Conservation (phyloP, 805 yeast genomes). For the Citeromyces matritensis region DNA sequence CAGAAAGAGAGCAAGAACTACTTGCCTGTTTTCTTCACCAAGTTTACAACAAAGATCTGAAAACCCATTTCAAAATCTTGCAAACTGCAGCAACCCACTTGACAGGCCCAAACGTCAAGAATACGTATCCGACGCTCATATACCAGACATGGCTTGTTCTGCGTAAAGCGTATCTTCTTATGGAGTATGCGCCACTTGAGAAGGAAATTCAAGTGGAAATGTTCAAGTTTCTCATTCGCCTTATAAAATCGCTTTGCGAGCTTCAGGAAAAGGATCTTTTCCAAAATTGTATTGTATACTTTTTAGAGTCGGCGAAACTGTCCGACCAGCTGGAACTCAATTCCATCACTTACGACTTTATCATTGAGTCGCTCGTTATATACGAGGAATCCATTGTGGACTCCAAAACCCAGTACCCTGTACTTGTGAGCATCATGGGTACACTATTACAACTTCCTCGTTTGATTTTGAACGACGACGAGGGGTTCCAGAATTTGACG, state of each 20-base stretch:
- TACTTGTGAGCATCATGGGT: conserved; percentile 28
- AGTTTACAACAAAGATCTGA: conserved; percentile 32
- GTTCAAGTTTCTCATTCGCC: too few relatives aligned
- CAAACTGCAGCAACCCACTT: conserved; percentile 30
- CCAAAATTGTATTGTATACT: too few relatives aligned
- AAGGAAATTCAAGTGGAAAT: neutral
- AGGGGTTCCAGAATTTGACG: conserved; percentile 68
- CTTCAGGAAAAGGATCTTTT: too few relatives aligned
- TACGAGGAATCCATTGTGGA: conserved; percentile 54
- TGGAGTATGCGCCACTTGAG: too few relatives aligned
- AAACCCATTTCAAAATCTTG: conserved; percentile 27
- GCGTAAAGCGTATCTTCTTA: too few relatives aligned
- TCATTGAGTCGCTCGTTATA: conserved; percentile 73
- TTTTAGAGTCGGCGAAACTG: too few relatives aligned
- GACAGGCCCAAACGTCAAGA: conserved; percentile 34
- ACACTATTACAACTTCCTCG: conserved; percentile 25
- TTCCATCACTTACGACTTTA: conserved; percentile 74
- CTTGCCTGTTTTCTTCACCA: conserved; percentile 60
- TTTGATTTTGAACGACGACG: conserved; percentile 22
- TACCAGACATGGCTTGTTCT: conserved; percentile 9
- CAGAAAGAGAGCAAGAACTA: conserved; percentile 33
- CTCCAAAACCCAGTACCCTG: conserved; percentile 31
- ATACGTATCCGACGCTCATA: conserved; percentile 67
- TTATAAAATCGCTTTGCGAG: too few relatives aligned
- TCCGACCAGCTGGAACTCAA: conserved; percentile 68